Percentiles rank a stretch among this genome's conserved stretches.
Conservation (phyloP, 768 basidiomycete species). For the Naganishia vaughanmartiniae region DNA sequence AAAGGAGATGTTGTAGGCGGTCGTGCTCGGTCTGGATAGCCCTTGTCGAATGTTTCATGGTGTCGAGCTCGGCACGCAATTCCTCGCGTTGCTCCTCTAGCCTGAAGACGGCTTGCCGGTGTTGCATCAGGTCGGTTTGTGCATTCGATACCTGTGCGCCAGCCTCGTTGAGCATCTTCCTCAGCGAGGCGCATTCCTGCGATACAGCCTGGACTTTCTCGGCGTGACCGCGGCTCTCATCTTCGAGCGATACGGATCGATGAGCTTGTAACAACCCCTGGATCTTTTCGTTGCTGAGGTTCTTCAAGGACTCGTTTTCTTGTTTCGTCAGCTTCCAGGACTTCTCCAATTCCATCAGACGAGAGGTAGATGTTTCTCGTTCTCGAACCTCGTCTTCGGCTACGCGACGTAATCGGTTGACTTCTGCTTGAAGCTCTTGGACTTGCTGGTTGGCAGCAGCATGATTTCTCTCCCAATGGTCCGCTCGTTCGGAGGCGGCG, state of each 20-base stretch:
- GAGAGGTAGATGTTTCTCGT: conserved; percentile 64
- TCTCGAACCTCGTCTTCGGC: conserved; percentile 73
- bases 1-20: neutral
- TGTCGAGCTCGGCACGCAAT: conserved; percentile 72
- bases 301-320: conserved; percentile 85
- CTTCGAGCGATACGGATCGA: conserved; percentile 5
- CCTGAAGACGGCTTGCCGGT: conserved; percentile 65
- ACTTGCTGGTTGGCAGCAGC: conserved; percentile 69
- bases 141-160: conserved; percentile 68
- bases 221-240: conserved; percentile 55
- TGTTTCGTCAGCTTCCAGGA: conserved; percentile 88
- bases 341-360: conserved; percentile 78
- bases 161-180: conserved; percentile 75
- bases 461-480: conserved; percentile 74
- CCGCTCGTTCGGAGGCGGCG: conserved; percentile 70
- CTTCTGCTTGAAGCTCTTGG: conserved; percentile 67
- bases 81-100: conserved; percentile 64
- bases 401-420: conserved; percentile 76
- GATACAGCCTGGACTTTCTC: conserved; percentile 82
- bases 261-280: conserved; percentile 8
- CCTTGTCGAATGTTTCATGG: conserved; percentile 58
- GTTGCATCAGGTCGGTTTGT: conserved; percentile 65
- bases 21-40: conserved; percentile 60
- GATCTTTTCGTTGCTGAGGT: conserved; percentile 63
- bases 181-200: conserved; percentile 69